Evolutionary conservation across 345 rosid genomes (phyloP), one percentile per base, ranked within the genome.

Genomic region (Erucastrum elatum): DNA sequence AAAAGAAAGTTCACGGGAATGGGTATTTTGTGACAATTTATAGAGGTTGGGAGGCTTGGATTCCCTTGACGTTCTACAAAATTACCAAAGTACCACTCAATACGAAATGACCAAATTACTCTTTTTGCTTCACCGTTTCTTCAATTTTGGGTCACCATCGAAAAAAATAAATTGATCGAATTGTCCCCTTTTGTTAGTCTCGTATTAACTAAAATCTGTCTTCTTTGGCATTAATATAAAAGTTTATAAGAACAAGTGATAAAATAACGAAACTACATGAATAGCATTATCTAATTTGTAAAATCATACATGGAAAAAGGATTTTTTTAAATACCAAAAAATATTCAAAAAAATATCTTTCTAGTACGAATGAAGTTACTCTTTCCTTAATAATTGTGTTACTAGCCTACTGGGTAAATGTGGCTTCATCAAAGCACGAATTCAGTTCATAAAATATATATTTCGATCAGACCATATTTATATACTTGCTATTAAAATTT

Each of bases 21-120:
- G 66, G 6, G 79, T 15, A 27, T 68, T 26, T 56, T 79, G 76
- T 12, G 46, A 2, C 12, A 30, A 86, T 87, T 66, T 87, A 87
- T 87, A 35, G n/a, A n/a, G n/a, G n/a, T n/a, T n/a, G 4, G 21
- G 1, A 5, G 2, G 1, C 0, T 35, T 10, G 37, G 31, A 74
- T 66, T 70, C 85, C n/a, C 88, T 72, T 31, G 0, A 0, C 0
- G 16, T 30, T 11, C 0, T 0, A 0, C 0, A 2, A 0, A 74
- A 68, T 78, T 81, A 81, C 83, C 13, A 1, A 6, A 27, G 1
- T 74, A 55, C 90, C 88, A 72, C 9, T 21, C 4, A 0, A 2
- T 0, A 0, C 3, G 30, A 33, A 80, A 44, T 82, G 74, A 79
- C 90, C 5, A 13, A 12, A 74, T 0, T 72, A 11, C 77, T 85